Percentiles rank a stretch among this genome's conserved stretches.
These are phyloP conservation scores for Letharia columbiana DNA, from an alignment of 495 filamentous ascomycete species.

Conservation along the genomic window DNA sequence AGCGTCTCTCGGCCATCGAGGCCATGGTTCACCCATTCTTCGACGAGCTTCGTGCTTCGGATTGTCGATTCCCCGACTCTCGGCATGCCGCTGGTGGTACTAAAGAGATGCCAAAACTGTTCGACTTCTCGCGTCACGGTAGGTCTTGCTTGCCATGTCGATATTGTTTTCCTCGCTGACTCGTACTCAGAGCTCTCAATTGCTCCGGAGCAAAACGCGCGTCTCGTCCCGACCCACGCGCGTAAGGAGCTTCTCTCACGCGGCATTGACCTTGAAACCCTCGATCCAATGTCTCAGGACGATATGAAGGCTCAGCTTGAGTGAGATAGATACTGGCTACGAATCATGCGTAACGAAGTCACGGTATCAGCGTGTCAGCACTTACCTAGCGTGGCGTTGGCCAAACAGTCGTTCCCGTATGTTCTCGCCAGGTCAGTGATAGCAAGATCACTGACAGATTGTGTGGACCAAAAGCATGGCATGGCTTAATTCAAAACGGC, in stretches of 20 bases:
- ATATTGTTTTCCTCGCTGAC: constrained; percentile 16
- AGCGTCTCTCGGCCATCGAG: constrained; percentile 86
- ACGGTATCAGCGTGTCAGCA: constrained; percentile 28
- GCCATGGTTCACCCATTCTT: constrained; percentile 99
- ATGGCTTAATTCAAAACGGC: constrained; percentile 16
- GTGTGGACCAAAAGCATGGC: constrained; percentile 20
- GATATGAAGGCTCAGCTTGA: constrained; percentile 98
- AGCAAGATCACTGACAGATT: constrained; percentile 9
- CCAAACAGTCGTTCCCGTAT: constrained; percentile 26
- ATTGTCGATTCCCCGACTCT: constrained; percentile 84
- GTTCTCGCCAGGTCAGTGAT: constrained; percentile 19
- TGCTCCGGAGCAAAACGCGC: constrained; percentile 72
- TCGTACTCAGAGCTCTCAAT: constrained; percentile 78
- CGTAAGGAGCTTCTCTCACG: constrained; percentile 61
- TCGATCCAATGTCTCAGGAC: constrained; percentile 78
- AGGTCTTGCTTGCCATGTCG: constrained; percentile 30
- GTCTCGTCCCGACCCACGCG: constrained; percentile 78
- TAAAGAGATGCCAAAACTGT: constrained; percentile 77
- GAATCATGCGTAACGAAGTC: constrained; percentile 35
- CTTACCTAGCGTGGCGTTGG: constrained; percentile 28
- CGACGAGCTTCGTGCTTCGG: constrained; percentile 85
- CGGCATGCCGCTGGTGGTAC: constrained; percentile 69
- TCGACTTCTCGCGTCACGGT: constrained; percentile 94
- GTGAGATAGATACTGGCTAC: constrained; percentile 44
- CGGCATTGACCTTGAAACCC: constrained; percentile 88